Conservation (phyloP, 2,329 filamentous ascomycete species). For the Ophiostoma perfectum region DNA sequence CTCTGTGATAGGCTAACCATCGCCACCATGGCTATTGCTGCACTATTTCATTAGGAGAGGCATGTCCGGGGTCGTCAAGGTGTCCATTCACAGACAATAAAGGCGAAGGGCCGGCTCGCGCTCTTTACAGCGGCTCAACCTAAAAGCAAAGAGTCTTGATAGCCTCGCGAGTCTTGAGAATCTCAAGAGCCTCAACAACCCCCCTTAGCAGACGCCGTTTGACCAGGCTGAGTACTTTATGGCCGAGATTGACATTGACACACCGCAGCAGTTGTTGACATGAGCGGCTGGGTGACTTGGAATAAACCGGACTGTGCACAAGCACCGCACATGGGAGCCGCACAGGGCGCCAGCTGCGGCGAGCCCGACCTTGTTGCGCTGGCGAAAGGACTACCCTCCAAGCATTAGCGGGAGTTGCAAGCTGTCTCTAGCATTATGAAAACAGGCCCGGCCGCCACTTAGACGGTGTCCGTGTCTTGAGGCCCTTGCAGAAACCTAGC, state of each 20-base stretch:
- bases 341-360: neutral
- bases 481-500: too few relatives aligned
- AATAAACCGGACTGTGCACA: neutral
- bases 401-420: neutral
- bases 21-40: neutral
- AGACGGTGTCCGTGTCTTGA: too few relatives aligned
- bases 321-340: neutral
- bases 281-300: conserved; percentile 16
- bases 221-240: conserved; percentile 21
- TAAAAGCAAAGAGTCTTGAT: neutral
- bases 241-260: conserved; percentile 20
- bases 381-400: neutral
- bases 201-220: conserved; percentile 9
- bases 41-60: neutral
- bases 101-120: neutral
- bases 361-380: neutral
- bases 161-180: neutral
- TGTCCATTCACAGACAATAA: neutral
- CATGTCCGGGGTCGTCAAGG: neutral
- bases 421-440: neutral
- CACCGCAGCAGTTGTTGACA: conserved; percentile 22
- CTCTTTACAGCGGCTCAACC: neutral
- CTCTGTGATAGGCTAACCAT: neutral
- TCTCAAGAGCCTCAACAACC: neutral
- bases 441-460: too few relatives aligned